A percentile compares a stretch with the other conserved stretches of the same genome.
Conservation (phyloP, 2,329 filamentous ascomycete species). For the Claviceps monticola region DNA sequence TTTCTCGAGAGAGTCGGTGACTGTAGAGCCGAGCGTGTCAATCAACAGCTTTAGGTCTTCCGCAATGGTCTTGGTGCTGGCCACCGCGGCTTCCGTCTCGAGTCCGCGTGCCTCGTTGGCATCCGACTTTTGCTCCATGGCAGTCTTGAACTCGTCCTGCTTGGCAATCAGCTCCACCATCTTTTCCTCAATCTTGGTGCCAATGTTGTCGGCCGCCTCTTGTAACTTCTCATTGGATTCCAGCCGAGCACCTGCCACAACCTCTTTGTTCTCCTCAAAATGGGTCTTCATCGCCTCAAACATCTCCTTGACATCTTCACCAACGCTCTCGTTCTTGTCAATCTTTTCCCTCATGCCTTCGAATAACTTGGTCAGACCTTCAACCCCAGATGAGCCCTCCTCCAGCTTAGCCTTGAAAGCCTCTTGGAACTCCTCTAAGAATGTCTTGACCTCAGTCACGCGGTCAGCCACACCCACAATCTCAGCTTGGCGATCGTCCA, state of each 20-base stretch:
- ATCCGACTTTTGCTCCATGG: constrained; percentile 60
- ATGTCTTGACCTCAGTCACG: constrained; percentile 62
- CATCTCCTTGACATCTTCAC: constrained; percentile 56
- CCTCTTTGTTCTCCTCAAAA: constrained; percentile 73
- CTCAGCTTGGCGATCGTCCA: constrained; percentile 75
- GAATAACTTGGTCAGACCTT: constrained; percentile 57
- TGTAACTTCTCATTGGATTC: constrained; percentile 69
- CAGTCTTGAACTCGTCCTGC: constrained; percentile 71
- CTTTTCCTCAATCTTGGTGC: constrained; percentile 46
- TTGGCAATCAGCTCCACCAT: constrained; percentile 70
- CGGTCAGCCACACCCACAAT: constrained; percentile 65
- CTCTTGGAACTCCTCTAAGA: constrained; percentile 66
- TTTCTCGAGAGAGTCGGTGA: constrained; percentile 74
- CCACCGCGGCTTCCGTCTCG: constrained; percentile 59
- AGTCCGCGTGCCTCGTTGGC: constrained; percentile 59
- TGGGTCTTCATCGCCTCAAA: constrained; percentile 66
- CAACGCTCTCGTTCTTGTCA: constrained; percentile 40
- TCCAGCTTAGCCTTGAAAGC: constrained; percentile 65
- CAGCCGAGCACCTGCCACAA: constrained; percentile 68
- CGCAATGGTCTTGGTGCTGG: constrained; percentile 62
- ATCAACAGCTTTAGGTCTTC: constrained; percentile 81
- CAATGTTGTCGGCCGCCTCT: constrained; percentile 38
- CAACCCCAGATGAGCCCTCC: constrained; percentile 58
- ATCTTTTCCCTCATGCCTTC: constrained; percentile 52
- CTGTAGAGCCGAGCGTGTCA: constrained; percentile 67